A percentile compares a stretch with the other conserved stretches of the same genome.
Conservation (phyloP, 352 stramenopile species). For the Aphanomyces cochlioides region DNA sequence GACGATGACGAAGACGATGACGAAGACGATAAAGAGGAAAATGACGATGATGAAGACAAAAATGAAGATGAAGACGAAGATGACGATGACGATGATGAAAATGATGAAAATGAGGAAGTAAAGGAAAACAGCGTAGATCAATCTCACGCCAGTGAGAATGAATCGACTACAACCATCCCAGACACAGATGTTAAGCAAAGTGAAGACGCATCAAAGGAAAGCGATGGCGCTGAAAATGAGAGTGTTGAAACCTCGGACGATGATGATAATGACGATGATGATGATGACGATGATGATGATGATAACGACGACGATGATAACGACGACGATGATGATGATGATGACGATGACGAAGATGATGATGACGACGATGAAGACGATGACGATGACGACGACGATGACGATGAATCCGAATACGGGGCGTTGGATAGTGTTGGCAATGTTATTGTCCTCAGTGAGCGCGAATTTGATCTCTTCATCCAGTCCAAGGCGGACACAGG, state of each 20-base stretch:
- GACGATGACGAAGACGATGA: background rate
- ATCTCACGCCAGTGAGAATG: background rate
- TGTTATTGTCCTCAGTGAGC: constrained; percentile 1
- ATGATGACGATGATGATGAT: too few relatives aligned
- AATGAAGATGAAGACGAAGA: constrained; percentile 7
- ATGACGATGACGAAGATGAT: background rate
- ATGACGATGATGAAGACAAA: background rate
- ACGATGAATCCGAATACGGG: background rate
- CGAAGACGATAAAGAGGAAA: background rate
- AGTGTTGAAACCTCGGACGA: background rate
- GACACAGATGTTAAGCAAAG: too few relatives aligned
- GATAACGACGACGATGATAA: background rate
- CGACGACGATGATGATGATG: background rate
- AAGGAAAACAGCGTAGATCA: background rate
- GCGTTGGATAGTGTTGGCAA: background rate
- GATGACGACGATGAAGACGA: constrained; percentile 1
- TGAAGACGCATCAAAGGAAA: background rate
- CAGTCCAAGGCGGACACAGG: constrained; percentile 5
- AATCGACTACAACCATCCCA: too few relatives aligned
- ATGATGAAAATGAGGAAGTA: background rate
- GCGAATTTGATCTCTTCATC: background rate
- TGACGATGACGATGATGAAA: background rate
- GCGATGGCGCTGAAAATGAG: background rate
- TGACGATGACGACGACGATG: background rate
- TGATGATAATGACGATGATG: background rate